Conservation (phyloP, 371 early-diverging fungal genomes). For the Ordospora pajunii region DNA sequence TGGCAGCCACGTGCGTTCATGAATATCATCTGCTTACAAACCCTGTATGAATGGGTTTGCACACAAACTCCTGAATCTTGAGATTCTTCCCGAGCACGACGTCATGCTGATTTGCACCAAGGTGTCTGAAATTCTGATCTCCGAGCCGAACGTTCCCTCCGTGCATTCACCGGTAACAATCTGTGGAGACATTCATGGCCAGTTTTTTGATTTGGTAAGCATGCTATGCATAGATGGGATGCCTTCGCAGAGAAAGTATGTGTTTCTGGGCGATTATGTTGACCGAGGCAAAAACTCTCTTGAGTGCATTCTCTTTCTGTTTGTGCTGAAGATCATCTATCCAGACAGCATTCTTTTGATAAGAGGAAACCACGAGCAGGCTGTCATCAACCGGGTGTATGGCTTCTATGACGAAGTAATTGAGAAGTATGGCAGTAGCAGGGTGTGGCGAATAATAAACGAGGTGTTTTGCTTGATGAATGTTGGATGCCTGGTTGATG, state of each 20-base stretch:
- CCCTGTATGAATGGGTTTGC: slow-evolving; percentile 11
- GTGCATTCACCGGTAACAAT: slow-evolving; percentile 46
- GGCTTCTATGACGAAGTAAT: slow-evolving; percentile 61
- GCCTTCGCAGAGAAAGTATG: slow-evolving; percentile 63
- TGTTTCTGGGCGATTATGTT: slow-evolving; percentile 61
- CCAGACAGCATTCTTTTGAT: slow-evolving; percentile 56
- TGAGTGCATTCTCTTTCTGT: slow-evolving; percentile 53
- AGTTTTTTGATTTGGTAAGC: slow-evolving; percentile 91
- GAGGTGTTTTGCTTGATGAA: slow-evolving; percentile 56
- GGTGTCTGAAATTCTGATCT: slow-evolving; percentile 49
- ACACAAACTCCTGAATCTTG: not conserved
- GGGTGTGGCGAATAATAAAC: slow-evolving; percentile 52
- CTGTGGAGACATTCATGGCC: slow-evolving; percentile 98
- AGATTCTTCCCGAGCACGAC: slow-evolving; percentile 67
- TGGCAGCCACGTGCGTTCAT: not conserved
- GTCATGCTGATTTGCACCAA: slow-evolving; percentile 62
- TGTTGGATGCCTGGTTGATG: slow-evolving; percentile 56
- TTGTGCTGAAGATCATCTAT: slow-evolving; percentile 58
- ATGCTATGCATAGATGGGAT: slow-evolving; percentile 88
- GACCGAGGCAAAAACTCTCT: slow-evolving; percentile 60
- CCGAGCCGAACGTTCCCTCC: slow-evolving; percentile 55
- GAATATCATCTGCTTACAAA: not conserved
- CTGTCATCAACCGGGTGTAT: slow-evolving; percentile 55
- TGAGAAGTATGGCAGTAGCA: slow-evolving; percentile 41
- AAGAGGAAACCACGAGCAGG: slow-evolving; percentile 61